Evolutionary conservation across 495 filamentous ascomycete species (phyloP), one percentile per base, ranked within the genome.

Genomic region (Neurospora sp.): DNA sequence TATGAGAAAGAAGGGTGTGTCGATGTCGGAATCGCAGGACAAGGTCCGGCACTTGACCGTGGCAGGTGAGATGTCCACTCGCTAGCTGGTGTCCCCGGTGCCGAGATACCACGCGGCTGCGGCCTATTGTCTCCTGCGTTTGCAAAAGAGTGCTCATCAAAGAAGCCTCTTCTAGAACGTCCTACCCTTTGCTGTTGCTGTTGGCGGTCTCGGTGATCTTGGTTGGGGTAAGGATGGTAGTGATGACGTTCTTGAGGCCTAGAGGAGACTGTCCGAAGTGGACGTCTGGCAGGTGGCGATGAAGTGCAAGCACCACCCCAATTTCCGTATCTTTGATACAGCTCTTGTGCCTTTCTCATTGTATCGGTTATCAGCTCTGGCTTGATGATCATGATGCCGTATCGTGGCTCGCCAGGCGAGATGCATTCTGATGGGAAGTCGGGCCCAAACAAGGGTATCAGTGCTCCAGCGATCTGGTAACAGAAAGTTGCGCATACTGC

Each of bases 401-500:
- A 91, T 11, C 84, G 83, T 2, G 86, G 84, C 8, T 88, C 80
- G 18, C 86, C 81, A 4, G 88, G 88, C 1, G 78, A 87, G n/a
- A 91, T 82, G 78, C 96, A 99, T 42, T 88, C 82, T 0, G 83
- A 82, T 3, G 93, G 90, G 80, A 99, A 98, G 72, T 90, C 87
- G 8, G 86, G 85, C 0, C 96, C 96, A 79, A 99, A 99, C 72
- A 99, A 83, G 18, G 94, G 94, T 11, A 94, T 96, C 62, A 99
- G 84, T 0, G 90, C 93, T 73, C 89, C 89, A 35, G 95, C 90
- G 76, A 99, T 97, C 16, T 88, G 83, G 80, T 90, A 90, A 84
- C 95, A 98, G 79, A 98, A 97, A 3, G 91, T 97, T 7, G 92
- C 86, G 75, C 93, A 93, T 39, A 98, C 84, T 20, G 93, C 93